phyloP scores from a whole-genome alignment of 106 monocot species.

The Allium cepa region DNA sequence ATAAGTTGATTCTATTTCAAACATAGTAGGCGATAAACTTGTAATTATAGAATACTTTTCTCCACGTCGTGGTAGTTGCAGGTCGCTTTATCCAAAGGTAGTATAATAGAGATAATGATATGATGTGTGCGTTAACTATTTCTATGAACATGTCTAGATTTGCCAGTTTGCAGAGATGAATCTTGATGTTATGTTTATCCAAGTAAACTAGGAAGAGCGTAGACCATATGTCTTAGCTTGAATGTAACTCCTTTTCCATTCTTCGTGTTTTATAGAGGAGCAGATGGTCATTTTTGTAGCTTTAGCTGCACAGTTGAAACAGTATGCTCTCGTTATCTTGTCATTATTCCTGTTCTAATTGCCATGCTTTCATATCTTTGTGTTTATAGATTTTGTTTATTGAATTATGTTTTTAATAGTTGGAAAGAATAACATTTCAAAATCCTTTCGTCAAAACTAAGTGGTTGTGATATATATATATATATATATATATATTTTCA shows the following conservation, averaged over 20 bases:
- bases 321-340: constrained; percentile 31
- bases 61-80: constrained; percentile 83
- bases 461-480: no score
- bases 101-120: background rate
- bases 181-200: constrained; percentile 70
- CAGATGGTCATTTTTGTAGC: constrained; percentile 79
- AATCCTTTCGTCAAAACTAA: no score
- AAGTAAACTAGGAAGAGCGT: constrained; percentile 84
- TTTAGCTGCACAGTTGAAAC: constrained; percentile 98
- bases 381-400: background rate
- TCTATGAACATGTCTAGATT: constrained; percentile 30
- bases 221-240: constrained; percentile 87
- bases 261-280: constrained; percentile 93
- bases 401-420: background rate
- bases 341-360: background rate
- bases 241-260: constrained; percentile 92
- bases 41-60: constrained; percentile 91
- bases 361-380: background rate
- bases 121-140: no score
- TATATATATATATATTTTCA: no score
- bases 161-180: constrained; percentile 85
- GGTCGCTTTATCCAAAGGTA: constrained; percentile 86
- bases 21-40: constrained; percentile 60
- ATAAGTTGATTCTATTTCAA: constrained; percentile 55
- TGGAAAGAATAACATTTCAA: no score